Percentiles rank a stretch among this genome's conserved stretches.
Conservation (phyloP, 495 filamentous ascomycete genomes). For the Tuber brumale region DNA sequence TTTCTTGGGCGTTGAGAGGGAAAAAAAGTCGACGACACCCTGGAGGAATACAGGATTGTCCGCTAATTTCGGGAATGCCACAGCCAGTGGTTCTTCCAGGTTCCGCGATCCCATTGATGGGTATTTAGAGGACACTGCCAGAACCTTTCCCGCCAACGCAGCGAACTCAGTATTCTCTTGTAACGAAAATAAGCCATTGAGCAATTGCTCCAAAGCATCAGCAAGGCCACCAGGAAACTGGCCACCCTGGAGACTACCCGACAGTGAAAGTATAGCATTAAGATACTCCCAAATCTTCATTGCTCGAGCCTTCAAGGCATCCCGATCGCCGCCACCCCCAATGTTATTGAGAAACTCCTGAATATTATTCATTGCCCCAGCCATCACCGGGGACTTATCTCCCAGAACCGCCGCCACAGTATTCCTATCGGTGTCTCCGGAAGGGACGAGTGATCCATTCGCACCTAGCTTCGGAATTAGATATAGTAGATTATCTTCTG, state of each 20-base stretch:
- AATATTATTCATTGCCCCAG: conserved; percentile 6
- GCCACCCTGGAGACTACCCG: background rate
- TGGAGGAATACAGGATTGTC: conserved; percentile 56
- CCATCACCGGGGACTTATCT: conserved; percentile 18
- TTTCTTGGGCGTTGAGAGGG: conserved; percentile 46
- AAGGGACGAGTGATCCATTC: conserved; percentile 47
- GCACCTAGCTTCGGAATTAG: conserved; percentile 62
- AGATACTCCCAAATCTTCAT: background rate
- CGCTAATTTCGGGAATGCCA: conserved; percentile 17
- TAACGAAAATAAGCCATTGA: conserved; percentile 1
- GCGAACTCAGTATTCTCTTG: conserved; percentile 10
- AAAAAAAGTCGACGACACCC: conserved; percentile 56
- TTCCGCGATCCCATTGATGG: conserved; percentile 9
- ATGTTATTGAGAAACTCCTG: background rate
- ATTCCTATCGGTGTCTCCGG: conserved; percentile 26
- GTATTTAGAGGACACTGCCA: conserved; percentile 22
- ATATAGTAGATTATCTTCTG: conserved; percentile 62
- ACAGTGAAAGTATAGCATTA: background rate
- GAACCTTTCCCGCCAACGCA: conserved; percentile 18
- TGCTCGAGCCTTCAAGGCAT: background rate
- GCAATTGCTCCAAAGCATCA: conserved; percentile 2
- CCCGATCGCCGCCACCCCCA: background rate
- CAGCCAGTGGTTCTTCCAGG: conserved; percentile 11
- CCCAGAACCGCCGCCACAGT: conserved; percentile 15
- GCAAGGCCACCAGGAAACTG: background rate